These are phyloP conservation scores for Penicillium sp. DNA, from an alignment of 2,329 filamentous ascomycete species.

Conservation along the genomic window DNA sequence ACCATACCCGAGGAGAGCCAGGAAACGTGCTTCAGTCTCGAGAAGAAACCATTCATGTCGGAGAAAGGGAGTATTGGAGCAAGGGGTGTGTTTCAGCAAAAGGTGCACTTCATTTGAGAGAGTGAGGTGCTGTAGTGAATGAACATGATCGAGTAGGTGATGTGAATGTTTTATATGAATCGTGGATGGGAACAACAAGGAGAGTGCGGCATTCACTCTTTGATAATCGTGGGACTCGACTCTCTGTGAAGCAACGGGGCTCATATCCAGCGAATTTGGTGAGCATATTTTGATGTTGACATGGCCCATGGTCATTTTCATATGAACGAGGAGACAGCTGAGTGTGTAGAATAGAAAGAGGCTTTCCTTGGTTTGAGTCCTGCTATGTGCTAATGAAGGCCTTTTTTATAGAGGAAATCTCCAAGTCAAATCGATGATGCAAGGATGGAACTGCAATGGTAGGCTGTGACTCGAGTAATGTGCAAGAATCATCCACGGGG, in stretches of 20 bases:
- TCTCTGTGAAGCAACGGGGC: not conserved
- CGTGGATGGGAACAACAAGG: conserved; percentile 29
- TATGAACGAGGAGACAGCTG: conserved; percentile 11
- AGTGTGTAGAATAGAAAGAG: conserved; percentile 3
- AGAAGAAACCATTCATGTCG: conserved; percentile 37
- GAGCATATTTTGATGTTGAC: no score
- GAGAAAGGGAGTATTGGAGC: conserved; percentile 33
- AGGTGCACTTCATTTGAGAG: conserved; percentile 37
- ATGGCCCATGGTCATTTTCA: conserved; percentile 3
- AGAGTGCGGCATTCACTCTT: conserved; percentile 27
- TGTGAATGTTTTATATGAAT: conserved; percentile 25
- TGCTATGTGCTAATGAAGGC: not conserved
- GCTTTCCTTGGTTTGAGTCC: no score
- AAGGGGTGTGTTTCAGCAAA: conserved; percentile 36
- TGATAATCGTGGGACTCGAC: conserved; percentile 12
- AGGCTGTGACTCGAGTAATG: no score
- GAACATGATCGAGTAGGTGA: conserved; percentile 29
- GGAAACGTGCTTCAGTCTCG: conserved; percentile 38
- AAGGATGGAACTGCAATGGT: not conserved
- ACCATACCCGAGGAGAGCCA: conserved; percentile 33
- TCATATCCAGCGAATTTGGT: conserved; percentile 2
- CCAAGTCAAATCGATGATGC: not conserved
- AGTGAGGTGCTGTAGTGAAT: conserved; percentile 32
- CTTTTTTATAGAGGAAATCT: conserved; percentile 2
- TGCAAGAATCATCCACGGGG: no score